Evolutionary conservation across 1,284 basidiomycete species (phyloP).

Genomic region (Leccinum insolens): DNA sequence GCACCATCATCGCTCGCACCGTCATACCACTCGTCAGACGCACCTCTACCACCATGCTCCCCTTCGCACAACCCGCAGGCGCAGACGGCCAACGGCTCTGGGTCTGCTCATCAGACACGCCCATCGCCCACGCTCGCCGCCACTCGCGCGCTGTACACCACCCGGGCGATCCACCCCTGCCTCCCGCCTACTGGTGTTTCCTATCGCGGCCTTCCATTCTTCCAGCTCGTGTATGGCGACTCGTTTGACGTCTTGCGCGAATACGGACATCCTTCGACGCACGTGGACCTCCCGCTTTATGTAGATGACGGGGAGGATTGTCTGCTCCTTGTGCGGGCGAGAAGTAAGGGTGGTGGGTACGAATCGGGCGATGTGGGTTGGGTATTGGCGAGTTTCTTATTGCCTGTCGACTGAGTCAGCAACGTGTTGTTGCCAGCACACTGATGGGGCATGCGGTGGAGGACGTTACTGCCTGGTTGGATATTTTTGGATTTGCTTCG

Average conservation of each 20-base stretch:
- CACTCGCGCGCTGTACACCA: conserved; percentile 59
- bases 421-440: conserved; percentile 3
- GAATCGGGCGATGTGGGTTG: conserved; percentile 63
- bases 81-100: conserved; percentile 19
- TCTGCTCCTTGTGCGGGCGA: conserved; percentile 62
- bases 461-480: conserved; percentile 5
- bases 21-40: conserved; percentile 31
- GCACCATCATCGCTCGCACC: conserved; percentile 35
- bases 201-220: conserved; percentile 77
- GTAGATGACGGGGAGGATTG: conserved; percentile 83
- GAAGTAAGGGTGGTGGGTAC: conserved; percentile 25
- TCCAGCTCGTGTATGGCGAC: conserved; percentile 61
- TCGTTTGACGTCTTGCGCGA: conserved; percentile 70
- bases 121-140: conserved; percentile 43
- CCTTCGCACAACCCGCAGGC: conserved; percentile 20
- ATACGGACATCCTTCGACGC: conserved; percentile 72
- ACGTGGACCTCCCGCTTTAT: conserved; percentile 69
- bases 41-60: conserved; percentile 32
- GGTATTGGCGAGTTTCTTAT: conserved; percentile 77
- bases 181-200: conserved; percentile 60
- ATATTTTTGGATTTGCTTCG: conserved; percentile 16
- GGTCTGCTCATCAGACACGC: conserved; percentile 25
- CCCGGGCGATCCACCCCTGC: conserved; percentile 67
- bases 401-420: conserved; percentile 48
- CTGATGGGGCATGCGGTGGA: conserved; percentile 9